phyloP scores from a whole-genome alignment of 139 green algal species.

The Picochlorum sp. region DNA sequence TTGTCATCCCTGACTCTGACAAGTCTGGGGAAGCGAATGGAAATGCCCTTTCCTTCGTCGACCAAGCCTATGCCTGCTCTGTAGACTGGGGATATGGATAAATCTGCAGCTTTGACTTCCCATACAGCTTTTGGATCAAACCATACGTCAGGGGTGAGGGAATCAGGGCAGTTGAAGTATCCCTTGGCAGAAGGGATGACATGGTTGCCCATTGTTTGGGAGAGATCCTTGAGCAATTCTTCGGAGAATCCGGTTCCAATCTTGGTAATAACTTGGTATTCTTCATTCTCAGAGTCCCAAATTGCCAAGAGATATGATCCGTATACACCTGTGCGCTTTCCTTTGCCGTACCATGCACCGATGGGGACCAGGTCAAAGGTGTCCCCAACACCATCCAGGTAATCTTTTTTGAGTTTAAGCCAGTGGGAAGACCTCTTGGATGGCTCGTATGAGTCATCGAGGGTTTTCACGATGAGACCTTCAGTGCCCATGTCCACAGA shows the following conservation, averaged over 20 bases:
- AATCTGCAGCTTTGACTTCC: slow-evolving; percentile 96
- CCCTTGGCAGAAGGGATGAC: slow-evolving; percentile 49
- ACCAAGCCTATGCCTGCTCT: slow-evolving; percentile 73
- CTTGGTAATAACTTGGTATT: slow-evolving; percentile 91
- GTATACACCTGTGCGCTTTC: slow-evolving; percentile 81
- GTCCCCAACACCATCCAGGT: slow-evolving; percentile 88
- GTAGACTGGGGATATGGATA: slow-evolving; percentile 89
- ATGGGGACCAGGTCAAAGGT: slow-evolving; percentile 92
- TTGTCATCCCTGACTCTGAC: slow-evolving; percentile 91
- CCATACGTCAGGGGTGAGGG: slow-evolving; percentile 81
- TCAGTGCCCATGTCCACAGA: slow-evolving; percentile 79
- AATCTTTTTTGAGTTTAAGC: slow-evolving; percentile 99
- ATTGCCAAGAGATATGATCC: slow-evolving; percentile 90
- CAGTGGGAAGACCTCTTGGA: slow-evolving; percentile 76
- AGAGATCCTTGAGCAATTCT: slow-evolving; percentile 65
- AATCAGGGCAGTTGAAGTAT: slow-evolving; percentile 78
- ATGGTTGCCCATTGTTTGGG: slow-evolving; percentile 47
- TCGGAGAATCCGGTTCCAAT: slow-evolving; percentile 95
- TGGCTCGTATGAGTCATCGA: slow-evolving; percentile 78
- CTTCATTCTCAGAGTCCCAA: slow-evolving; percentile 76
- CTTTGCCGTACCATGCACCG: slow-evolving; percentile 76
- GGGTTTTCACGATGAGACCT: slow-evolving; percentile 95
- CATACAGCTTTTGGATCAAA: slow-evolving; percentile 84
- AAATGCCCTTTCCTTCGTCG: slow-evolving; percentile 76
- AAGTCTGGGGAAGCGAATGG: slow-evolving; percentile 79